Base-by-base conservation (phyloP, 23 red algal genomes). In the Gracilaria domingensis region DNA sequence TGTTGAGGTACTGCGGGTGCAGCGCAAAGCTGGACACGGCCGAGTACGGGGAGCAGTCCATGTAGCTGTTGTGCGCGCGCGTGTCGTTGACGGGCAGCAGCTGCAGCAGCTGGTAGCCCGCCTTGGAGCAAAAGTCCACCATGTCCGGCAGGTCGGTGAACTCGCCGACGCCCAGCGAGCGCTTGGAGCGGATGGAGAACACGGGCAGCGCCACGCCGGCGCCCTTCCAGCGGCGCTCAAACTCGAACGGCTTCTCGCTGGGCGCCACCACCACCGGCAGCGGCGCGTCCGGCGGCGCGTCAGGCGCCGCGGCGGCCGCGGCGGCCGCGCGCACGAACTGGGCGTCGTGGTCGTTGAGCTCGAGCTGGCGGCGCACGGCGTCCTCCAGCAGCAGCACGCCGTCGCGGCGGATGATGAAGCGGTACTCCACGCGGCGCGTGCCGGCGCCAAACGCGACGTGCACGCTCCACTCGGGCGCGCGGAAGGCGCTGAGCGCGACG, bases 31-130 rank as follows among this genome's bases (percentile, higher is more conserved):
- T 74, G 32, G 84, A 91, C 21, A 95, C 79, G 28, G 87, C 88
- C 39, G 96, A 98, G 70, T 98, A 98, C 13, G 96, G 96, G 60
- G 93, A 95, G 28, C 88, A 71, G 34, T 98, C 96, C 76, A 69
- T 60, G 33, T 66, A 90, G n/a, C 28, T 80, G 26, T 88, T 82
- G 42, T 93, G 73, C 18, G 72, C 82, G 23, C 76, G 88, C 0
- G 96, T 98, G 75, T 98, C 93, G 90, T 98, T 88, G 5, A 98
- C 93, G 3, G 96, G 96, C 9, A 98, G 70, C 85, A 98, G 77
- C 48, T 98, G 96, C 66, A 98, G 57, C 28, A 98, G 72, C 58
- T 98, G 93, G 53, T 81, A 93, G n/a, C 90, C 87, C 3, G 91
- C 67, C 34, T 62, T 71, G n/a, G 37, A 65, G 65, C 93, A 95